Base-by-base conservation (phyloP, 2,329 filamentous ascomycete genomes). In the Clonostachys rosea region DNA sequence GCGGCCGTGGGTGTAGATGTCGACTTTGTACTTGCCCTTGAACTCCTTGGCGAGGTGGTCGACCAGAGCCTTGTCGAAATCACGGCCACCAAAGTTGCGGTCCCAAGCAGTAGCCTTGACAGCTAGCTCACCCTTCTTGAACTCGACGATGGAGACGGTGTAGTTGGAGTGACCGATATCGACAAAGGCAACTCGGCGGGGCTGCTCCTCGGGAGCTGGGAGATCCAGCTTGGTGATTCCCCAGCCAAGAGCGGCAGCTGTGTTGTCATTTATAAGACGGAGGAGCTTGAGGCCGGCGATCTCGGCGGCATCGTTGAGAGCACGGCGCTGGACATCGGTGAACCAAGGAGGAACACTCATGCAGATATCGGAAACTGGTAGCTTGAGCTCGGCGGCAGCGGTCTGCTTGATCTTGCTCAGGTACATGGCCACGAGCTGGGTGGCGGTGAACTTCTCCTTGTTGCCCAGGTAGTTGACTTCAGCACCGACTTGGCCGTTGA, bases 151-250 rank as follows among this genome's bases (percentile, higher is more conserved):
- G 53, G 91, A 92, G 70, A 81, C 86, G 49, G 91, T 95, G 79
- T 95, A 97, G 78, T 94, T 94, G 76, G 87, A 92, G 81, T 97
- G 87, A 56, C 94, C 94, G 57, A 99, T 88, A 69, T 99, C 94
- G 70, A 99, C 74, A 62, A 99, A 96, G 57, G 82, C 85, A 47
- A 97, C 91, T 48, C 92, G 84, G 63, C 88, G 85, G 51, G 94
- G 91, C 76, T 90, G 90, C 83, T 97, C 91, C 61, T 97, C 94
- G 40, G 86, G 79, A 30, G 76, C 75, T 49, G 91, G 94, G 34
- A 99, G 84, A 68, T 99, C 94, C 52, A 91, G 79, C 79, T 99
- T 97, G 61, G 94, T 96, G 75, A 99, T 97, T 67, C 94, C 94
- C 69, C 91, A 99, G 55, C 94, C 94, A 42, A 99, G 84, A 52